phyloP scores from a whole-genome alignment of 768 basidiomycete genomes.

The Amanita phalloides region DNA sequence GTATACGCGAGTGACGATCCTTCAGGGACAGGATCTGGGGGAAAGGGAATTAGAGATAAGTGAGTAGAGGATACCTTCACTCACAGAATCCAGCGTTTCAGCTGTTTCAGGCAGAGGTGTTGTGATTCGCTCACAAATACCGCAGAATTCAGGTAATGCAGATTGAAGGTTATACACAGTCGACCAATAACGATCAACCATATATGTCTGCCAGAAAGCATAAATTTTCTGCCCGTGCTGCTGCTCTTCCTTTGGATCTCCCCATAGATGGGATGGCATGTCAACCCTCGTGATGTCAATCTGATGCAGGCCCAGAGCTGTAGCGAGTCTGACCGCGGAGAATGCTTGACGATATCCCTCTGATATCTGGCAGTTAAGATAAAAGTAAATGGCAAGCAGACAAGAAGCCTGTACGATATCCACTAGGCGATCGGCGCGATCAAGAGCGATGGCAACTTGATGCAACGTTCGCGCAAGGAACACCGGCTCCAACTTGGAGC shows the following conservation, averaged over 20 bases:
- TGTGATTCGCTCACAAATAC: constrained; percentile 34
- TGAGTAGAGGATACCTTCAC: neutral
- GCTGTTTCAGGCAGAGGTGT: constrained; percentile 33
- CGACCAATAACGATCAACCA: constrained; percentile 52
- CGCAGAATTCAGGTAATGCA: constrained; percentile 39
- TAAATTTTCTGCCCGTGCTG: constrained; percentile 36
- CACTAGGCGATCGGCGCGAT: constrained; percentile 41
- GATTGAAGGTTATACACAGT: constrained; percentile 42
- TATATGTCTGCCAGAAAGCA: constrained; percentile 54
- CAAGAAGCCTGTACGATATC: constrained; percentile 52
- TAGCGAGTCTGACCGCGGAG: constrained; percentile 49
- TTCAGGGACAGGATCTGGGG: neutral
- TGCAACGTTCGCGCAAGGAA: constrained; percentile 39
- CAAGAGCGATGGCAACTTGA: constrained; percentile 42
- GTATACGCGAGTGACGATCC: neutral
- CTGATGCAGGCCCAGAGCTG: constrained; percentile 49
- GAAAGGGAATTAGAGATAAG: neutral
- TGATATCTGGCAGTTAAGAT: constrained; percentile 40
- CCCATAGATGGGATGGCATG: neutral
- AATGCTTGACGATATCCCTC: constrained; percentile 56
- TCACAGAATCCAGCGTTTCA: constrained; percentile 1
- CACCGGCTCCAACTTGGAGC: constrained; percentile 31
- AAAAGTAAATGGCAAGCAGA: constrained; percentile 50
- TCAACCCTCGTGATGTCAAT: constrained; percentile 14
- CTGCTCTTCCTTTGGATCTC: constrained; percentile 24